Percentiles rank a stretch among this genome's conserved stretches.
These are phyloP conservation scores for Omphalotus guepiniiformis DNA, from an alignment of 768 basidiomycete genomes.

Conservation along the genomic window DNA sequence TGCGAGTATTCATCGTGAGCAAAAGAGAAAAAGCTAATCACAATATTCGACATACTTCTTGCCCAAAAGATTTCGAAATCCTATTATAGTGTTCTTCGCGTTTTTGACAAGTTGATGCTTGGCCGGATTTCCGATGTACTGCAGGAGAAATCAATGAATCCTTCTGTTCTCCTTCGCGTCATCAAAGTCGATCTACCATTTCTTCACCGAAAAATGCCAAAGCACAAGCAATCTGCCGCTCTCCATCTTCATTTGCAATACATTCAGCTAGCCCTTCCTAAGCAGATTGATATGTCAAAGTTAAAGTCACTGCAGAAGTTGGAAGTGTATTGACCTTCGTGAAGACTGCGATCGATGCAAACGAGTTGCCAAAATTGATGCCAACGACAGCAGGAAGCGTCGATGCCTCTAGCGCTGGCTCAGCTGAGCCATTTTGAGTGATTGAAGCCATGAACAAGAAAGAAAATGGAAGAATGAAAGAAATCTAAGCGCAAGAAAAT, in stretches of 20 bases:
- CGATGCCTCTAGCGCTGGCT: conserved; percentile 20
- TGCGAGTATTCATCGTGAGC: conserved; percentile 22
- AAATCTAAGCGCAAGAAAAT: no score
- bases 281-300: conserved; percentile 2
- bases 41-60: conserved; percentile 59
- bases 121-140: conserved; percentile 97
- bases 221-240: conserved; percentile 95
- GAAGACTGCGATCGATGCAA: conserved; percentile 91
- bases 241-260: conserved; percentile 98
- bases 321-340: conserved; percentile 63
- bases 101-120: conserved; percentile 95
- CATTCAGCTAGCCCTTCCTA: conserved; percentile 91
- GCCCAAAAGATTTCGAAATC: conserved; percentile 90
- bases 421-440: conserved; percentile 8
- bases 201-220: conserved; percentile 90
- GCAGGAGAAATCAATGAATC: conserved; percentile 7
- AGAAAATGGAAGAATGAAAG: background rate
- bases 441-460: background rate
- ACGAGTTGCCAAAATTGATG: conserved; percentile 95
- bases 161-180: background rate
- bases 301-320: background rate
- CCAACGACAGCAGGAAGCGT: conserved; percentile 70
- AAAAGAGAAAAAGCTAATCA: background rate
- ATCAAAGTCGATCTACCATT: conserved; percentile 45
- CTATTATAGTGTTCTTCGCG: conserved; percentile 88